phyloP scores from a whole-genome alignment of 257 asterid species.

The Handroanthus guayacan region DNA sequence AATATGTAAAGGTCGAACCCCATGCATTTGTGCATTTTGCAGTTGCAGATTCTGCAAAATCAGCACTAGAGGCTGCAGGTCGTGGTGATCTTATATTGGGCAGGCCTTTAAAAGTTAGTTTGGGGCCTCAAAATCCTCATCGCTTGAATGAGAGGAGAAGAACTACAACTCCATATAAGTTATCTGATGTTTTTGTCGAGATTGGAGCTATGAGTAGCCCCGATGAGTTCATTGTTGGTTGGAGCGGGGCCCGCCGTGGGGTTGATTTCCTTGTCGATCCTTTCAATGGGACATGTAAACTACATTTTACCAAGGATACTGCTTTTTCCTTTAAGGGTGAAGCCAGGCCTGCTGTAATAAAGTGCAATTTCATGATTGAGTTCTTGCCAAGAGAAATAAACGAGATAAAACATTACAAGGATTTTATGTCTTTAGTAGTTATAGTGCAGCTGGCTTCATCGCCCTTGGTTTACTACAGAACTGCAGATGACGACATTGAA shows the following conservation, averaged over 20 bases:
- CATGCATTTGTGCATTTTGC: slow-evolving; percentile 94
- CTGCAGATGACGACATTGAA: slow-evolving; percentile 91
- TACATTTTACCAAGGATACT: slow-evolving; percentile 68
- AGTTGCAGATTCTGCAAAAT: slow-evolving; percentile 51
- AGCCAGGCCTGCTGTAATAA: slow-evolving; percentile 51
- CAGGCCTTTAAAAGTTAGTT: slow-evolving; percentile 62
- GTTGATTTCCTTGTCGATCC: slow-evolving; percentile 86
- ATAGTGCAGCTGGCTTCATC: slow-evolving; percentile 74
- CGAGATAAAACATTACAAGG: slow-evolving; percentile 53
- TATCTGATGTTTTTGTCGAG: slow-evolving; percentile 63
- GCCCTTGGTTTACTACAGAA: slow-evolving; percentile 75
- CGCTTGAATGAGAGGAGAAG: slow-evolving; percentile 74
- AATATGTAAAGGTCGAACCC: slow-evolving; percentile 71
- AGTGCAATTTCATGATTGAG: slow-evolving; percentile 77
- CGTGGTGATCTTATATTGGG: slow-evolving; percentile 55
- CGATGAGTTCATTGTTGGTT: slow-evolving; percentile 76
- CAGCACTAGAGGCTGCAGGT: slow-evolving; percentile 67
- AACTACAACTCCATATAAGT: slow-evolving; percentile 56
- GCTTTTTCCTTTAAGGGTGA: slow-evolving; percentile 63
- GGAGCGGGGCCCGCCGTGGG: slow-evolving; percentile 68
- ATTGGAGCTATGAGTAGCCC: slow-evolving; percentile 62
- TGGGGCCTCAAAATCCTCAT: slow-evolving; percentile 78
- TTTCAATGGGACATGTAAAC: slow-evolving; percentile 69
- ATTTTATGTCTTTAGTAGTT: slow-evolving; percentile 48
- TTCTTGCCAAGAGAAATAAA: slow-evolving; percentile 72